Base-by-base conservation (phyloP, 2,329 filamentous ascomycete genomes). In the Stagonosporopsis rhizophila region DNA sequence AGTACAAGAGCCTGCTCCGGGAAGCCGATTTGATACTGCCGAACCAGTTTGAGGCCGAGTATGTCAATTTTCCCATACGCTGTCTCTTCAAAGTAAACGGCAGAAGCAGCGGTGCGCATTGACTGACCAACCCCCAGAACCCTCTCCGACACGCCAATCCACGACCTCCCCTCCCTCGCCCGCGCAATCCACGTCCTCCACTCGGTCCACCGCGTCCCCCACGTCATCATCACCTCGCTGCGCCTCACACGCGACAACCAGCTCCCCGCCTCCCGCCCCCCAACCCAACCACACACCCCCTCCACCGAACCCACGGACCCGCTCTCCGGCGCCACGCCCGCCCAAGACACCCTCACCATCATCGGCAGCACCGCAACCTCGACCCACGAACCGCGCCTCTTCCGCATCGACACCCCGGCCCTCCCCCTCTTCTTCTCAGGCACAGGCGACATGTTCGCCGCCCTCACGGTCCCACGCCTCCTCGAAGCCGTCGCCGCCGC, bases 11-110 rank as follows among this genome's bases (percentile, higher is more conserved):
- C 22, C 81, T 96, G 54, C 81, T 98, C 20, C 83, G 83, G 32
- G 84, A 94, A 67, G 94, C 95, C 2, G 95, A 99, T 76, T 77
- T 99, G 65, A 96, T 99, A 52, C 79, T 98, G 15, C 95, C 95
- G 4, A 99, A 99, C 73, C 94, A 98, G 68, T 99, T 97, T 65
- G 95, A 99, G 80, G 92, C 93, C 39, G 94, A 99, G 91, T 96
- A 80, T 66, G 87, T 70, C 19, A 19, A 12, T 17, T 6, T 23
- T 9, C 25, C 40, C 23, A 17, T 14, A 6, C 17, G 3, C 25
- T 25, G 2, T 5, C 22, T 15, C 35, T 9, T 8, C 28, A 30
- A 8, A 7, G 9, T 27, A 27, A 4, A 27, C 25, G 9, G 25
- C 25, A 27, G 25, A 27, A 27, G 9, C 25, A 27, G n/a, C n/a